Percentiles rank a stretch among this genome's conserved stretches.
Evolutionary conservation across 352 stramenopile species (phyloP).

Genomic region (Phytophthora pinifolia): DNA sequence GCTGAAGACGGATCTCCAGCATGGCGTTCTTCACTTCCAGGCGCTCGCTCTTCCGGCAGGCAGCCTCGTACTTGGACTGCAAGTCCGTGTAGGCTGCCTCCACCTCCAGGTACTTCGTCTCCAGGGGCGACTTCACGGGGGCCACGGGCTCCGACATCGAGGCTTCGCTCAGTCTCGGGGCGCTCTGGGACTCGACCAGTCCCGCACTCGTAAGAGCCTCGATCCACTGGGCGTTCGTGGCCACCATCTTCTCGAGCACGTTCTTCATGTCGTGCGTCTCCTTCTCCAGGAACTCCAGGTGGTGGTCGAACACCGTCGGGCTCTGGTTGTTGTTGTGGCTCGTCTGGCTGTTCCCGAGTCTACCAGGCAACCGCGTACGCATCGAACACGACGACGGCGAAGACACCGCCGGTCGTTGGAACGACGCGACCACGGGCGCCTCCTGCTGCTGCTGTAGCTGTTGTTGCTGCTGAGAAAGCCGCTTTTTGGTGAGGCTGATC

Average conservation of each 20-base stretch:
- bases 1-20: slow-evolving; percentile 63
- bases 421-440: slow-evolving; percentile 21
- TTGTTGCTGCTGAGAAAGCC: slow-evolving; percentile 16
- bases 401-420: slow-evolving; percentile 14
- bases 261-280: slow-evolving; percentile 71
- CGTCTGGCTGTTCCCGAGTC: slow-evolving; percentile 41
- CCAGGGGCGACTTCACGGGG: slow-evolving; percentile 24
- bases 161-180: slow-evolving; percentile 19
- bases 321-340: slow-evolving; percentile 36
- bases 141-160: slow-evolving; percentile 28
- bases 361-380: slow-evolving; percentile 19
- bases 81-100: slow-evolving; percentile 53
- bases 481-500: slow-evolving; percentile 18
- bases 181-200: slow-evolving; percentile 14
- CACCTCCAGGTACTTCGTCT: slow-evolving; percentile 54
- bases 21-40: slow-evolving; percentile 62
- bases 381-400: slow-evolving; percentile 25
- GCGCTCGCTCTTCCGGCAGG: slow-evolving; percentile 45
- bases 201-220: slow-evolving; percentile 43
- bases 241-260: slow-evolving; percentile 67
- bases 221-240: slow-evolving; percentile 74
- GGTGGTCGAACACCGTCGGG: slow-evolving; percentile 53
- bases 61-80: slow-evolving; percentile 53
- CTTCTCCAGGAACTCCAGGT: slow-evolving; percentile 68
- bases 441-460: slow-evolving; percentile 18